Evolutionary conservation across 768 basidiomycete species (phyloP), one percentile per base, ranked within the genome.

Genomic region (Boletus rubescentipes): DNA sequence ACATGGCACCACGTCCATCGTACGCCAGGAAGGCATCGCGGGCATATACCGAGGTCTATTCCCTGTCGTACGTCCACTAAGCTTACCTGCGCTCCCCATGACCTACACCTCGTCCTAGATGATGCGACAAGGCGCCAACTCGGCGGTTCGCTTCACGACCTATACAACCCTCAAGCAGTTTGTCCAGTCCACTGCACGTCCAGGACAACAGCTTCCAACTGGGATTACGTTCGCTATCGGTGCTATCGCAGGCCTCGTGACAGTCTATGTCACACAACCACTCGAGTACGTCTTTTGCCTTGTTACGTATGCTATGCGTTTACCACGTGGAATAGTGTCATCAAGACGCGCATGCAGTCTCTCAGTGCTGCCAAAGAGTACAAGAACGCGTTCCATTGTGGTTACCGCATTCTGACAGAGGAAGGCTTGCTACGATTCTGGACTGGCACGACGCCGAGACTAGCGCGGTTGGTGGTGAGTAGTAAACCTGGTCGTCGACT

Each of bases 291-390:
- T 76, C 9, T 21, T 26, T 34, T 38, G 53, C 12, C 36, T 7
- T 34, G 32, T 12, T 9, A n/a, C 41, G 12, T 15, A 9, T 6
- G 3, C 26, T 21, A 18, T 32, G 30, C 3, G 26, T 38, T 32
- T 59, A 31, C 58, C 30, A 21, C 15, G 53, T 55, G 41, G 14
- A 18, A 14, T 60, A 96, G 93, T 66, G 94, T 98, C 30, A 84
- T 98, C 72, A 99, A 98, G 74, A 98, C 97, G 11, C 84, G 96
- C 23, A 99, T 98, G 97, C 97, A 99, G 71, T 87, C 92, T 6
- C 78, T 99, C 10, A 81, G 83, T 51, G 97, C 96, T 1, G 78
- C 82, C 10, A 72, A 77, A 21, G 87, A 93, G 55, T 99, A 98
- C 68, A 84, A 86, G 35, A 98, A 99, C 65, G 87, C 94, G 3